Percentiles rank a stretch among this genome's conserved stretches.
phyloP scores from a whole-genome alignment of 805 yeast genomes.

The Sugiyamaella lignohabitans region DNA sequence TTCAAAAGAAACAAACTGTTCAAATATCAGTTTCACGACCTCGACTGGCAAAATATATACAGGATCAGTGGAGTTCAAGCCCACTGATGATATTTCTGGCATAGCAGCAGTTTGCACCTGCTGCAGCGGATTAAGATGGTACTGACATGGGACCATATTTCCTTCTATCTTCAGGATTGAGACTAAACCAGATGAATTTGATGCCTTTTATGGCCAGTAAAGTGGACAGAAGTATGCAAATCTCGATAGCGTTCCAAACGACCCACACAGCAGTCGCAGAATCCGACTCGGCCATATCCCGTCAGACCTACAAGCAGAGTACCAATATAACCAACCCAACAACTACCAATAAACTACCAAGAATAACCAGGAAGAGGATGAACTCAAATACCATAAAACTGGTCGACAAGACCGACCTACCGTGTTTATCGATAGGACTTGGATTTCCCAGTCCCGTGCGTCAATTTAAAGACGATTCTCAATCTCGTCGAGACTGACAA shows the following conservation, averaged over 20 bases:
- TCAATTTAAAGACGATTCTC: not conserved
- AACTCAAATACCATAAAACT: not conserved
- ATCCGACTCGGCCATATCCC: not conserved
- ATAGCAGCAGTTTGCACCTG: no score
- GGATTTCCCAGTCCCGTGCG: no score
- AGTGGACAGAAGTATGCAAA: not conserved
- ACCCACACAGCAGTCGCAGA: not conserved
- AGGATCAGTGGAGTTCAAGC: not conserved
- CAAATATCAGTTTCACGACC: no score
- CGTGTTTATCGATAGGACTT: no score
- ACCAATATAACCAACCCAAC: not conserved
- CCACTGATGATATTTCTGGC: no score
- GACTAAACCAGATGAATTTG: not conserved
- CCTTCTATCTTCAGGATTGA: not conserved
- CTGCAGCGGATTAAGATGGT: no score
- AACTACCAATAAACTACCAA: not conserved
- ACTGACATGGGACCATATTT: no score
- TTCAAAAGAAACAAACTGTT: not conserved
- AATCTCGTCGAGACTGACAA: not conserved
- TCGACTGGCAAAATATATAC: not conserved
- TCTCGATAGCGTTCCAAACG: not conserved
- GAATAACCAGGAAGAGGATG: not conserved
- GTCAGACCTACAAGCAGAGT: not conserved
- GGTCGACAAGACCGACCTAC: no score
- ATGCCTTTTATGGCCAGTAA: not conserved